These are phyloP conservation scores for Saprolegnia diclina DNA, from an alignment of 352 stramenopile species.

Conservation along the genomic window DNA sequence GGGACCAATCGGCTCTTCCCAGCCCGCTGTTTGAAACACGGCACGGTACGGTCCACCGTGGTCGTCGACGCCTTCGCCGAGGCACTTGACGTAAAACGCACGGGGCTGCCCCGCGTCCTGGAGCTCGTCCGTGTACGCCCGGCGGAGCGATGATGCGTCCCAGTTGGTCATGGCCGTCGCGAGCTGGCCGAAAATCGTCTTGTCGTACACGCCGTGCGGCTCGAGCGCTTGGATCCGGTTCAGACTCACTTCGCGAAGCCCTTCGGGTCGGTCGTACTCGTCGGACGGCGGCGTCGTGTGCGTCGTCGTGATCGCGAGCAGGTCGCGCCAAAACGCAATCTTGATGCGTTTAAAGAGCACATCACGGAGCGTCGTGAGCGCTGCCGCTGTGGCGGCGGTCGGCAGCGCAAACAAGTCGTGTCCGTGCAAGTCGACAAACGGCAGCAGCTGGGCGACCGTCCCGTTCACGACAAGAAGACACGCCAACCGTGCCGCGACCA, in stretches of 20 bases:
- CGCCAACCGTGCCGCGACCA: slow-evolving; percentile 25
- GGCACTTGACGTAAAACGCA: slow-evolving; percentile 26
- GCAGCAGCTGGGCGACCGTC: slow-evolving; percentile 23
- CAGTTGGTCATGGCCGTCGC: slow-evolving; percentile 4
- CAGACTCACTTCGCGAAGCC: slow-evolving; percentile 21
- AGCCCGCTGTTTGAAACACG: slow-evolving; percentile 40
- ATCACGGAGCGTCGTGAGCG: neutral
- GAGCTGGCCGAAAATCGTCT: slow-evolving; percentile 20
- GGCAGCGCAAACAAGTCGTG: neutral
- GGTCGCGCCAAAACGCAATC: slow-evolving; percentile 11
- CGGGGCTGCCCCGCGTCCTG: slow-evolving; percentile 20
- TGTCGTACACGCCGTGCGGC: neutral
- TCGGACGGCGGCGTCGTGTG: slow-evolving; percentile 26
- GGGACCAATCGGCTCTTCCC: slow-evolving; percentile 35
- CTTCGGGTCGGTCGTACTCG: slow-evolving; percentile 23
- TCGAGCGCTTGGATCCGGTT: slow-evolving; percentile 23
- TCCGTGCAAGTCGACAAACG: slow-evolving; percentile 29
- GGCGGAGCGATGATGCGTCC: slow-evolving; percentile 4
- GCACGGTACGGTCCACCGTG: slow-evolving; percentile 13
- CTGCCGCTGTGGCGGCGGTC: neutral
- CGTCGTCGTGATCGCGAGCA: slow-evolving; percentile 20
- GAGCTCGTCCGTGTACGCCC: slow-evolving; percentile 14
- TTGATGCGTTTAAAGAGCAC: slow-evolving; percentile 27
- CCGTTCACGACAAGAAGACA: slow-evolving; percentile 29
- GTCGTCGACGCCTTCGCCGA: slow-evolving; percentile 26